Percentiles rank a stretch among this genome's conserved stretches.
Evolutionary conservation across 805 yeast genomes (phyloP).

Genomic region (Tetrapisispora taiwanensis): DNA sequence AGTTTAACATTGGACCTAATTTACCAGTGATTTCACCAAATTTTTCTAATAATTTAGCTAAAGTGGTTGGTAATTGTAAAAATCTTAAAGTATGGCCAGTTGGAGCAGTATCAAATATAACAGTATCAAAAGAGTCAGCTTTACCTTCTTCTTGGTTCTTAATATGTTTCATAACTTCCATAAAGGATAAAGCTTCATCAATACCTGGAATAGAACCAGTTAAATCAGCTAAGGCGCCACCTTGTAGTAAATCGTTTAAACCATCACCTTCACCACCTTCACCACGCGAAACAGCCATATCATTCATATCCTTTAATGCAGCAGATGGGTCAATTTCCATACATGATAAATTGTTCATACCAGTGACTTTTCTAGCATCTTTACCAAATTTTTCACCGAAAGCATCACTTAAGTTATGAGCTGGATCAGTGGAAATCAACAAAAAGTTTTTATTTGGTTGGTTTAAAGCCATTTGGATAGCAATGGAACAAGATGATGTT

Average conservation of each 20-base stretch:
- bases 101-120: conserved; percentile 98
- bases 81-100: conserved; percentile 97
- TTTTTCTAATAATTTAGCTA: conserved; percentile 78
- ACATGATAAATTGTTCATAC: conserved; percentile 78
- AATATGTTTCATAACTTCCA: conserved; percentile 96
- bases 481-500: conserved; percentile 90
- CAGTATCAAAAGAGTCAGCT: conserved; percentile 58
- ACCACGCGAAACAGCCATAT: conserved; percentile 32
- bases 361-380: conserved; percentile 90
- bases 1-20: conserved; percentile 83
- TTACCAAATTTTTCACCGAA: conserved; percentile 97
- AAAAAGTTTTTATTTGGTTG: conserved; percentile 76
- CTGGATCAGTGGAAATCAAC: conserved; percentile 95
- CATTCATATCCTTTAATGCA: conserved; percentile 78
- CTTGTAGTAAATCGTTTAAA: conserved; percentile 24
- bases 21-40: conserved; percentile 77
- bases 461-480: conserved; percentile 80
- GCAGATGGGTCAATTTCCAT: conserved; percentile 98
- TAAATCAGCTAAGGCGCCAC: conserved; percentile 54
- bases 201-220: conserved; percentile 96
- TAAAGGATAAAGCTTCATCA: conserved; percentile 94
- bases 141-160: conserved; percentile 51
- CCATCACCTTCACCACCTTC: conserved; percentile 32
- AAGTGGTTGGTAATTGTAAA: conserved; percentile 85
- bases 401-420: conserved; percentile 95